Base-by-base conservation (phyloP, 2,329 filamentous ascomycete genomes). In the Arachnopeziza araneosa region DNA sequence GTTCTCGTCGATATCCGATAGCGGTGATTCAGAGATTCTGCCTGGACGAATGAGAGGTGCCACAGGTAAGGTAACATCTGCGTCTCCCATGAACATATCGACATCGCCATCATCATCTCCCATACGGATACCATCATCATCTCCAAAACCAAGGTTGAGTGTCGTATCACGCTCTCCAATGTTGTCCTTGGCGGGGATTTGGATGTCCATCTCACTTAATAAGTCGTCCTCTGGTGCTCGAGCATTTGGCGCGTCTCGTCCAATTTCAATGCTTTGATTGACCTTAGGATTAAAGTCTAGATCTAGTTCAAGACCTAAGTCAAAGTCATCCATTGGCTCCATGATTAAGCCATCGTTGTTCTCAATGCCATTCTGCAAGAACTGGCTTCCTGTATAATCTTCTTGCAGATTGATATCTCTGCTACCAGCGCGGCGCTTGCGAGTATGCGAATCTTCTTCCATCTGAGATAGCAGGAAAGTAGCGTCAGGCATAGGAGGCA, bases 401-500 rank as follows among this genome's bases (percentile, higher is more conserved):
- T 88, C 85, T 66, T 87, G 83, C 49, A 89, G 73, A 70, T 88
- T 88, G 66, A 89, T 89, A 66, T 87, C 85, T 48, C 84, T 80
- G 67, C 84, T 83, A 70, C 78, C 84, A 32, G 77, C 78, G 61
- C 84, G 81, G 22, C 79, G 79, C 65, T 83, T 85, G 50, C 84
- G 83, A 65, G 81, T 72, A 23, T 82, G 82, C 10, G 79, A 76
- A 6, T 81, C 79, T 64, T 85, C 85, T 52, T 90, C 85, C 61
- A 90, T 83, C 70, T 91, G 88, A 12, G 90, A 87, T 57, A 97
- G 78, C 9, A 97, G 83, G 74, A 96, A 87, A 44, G 90, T 90
- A 5, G 92, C 89, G 76, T 97, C 93, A 9, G 92, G 92, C 64
- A 95, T 90, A 32, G 96, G 90, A 24, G 96, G 82, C 61, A 87